A percentile compares a stretch with the other conserved stretches of the same genome.
phyloP scores from a whole-genome alignment of 805 yeast genomes.

The Zygotorulaspora florentina region DNA sequence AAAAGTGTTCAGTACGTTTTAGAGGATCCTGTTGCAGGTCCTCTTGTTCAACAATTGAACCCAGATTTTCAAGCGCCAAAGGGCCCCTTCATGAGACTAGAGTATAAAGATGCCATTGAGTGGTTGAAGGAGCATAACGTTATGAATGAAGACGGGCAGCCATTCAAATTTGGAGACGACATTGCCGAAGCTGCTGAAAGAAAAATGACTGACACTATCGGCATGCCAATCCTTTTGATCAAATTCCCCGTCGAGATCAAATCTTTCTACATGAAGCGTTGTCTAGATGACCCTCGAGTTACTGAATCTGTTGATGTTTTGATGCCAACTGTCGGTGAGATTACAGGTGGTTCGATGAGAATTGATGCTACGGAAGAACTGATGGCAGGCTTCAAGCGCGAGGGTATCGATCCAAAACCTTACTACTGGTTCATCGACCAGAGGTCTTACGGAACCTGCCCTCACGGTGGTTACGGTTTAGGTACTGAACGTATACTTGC shows the following conservation, averaged over 20 bases:
- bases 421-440: slow-evolving; percentile 97
- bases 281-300: slow-evolving; percentile 84
- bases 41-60: slow-evolving; percentile 84
- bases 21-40: slow-evolving; percentile 90
- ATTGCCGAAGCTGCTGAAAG: slow-evolving; percentile 99
- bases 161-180: slow-evolving; percentile 95
- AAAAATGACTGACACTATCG: slow-evolving; percentile 93
- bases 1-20: slow-evolving; percentile 68
- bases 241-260: slow-evolving; percentile 96
- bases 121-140: slow-evolving; percentile 97
- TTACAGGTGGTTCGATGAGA: slow-evolving; percentile 99
- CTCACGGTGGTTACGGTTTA: slow-evolving; percentile 98
- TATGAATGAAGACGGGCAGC: slow-evolving; percentile 90
- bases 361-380: slow-evolving; percentile 76
- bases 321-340: slow-evolving; percentile 99
- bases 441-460: slow-evolving; percentile 95
- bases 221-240: slow-evolving; percentile 85
- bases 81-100: slow-evolving; percentile 86
- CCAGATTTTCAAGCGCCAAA: slow-evolving; percentile 82
- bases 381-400: slow-evolving; percentile 88
- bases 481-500: slow-evolving; percentile 98
- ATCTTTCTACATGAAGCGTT: slow-evolving; percentile 96
- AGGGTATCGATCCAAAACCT: slow-evolving; percentile 71
- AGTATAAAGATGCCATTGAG: slow-evolving; percentile 82
- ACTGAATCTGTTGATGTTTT: slow-evolving; percentile 97